Evolutionary conservation across 2,329 filamentous ascomycete species (phyloP).

Genomic region (Cephalotrichum gorgonifer): DNA sequence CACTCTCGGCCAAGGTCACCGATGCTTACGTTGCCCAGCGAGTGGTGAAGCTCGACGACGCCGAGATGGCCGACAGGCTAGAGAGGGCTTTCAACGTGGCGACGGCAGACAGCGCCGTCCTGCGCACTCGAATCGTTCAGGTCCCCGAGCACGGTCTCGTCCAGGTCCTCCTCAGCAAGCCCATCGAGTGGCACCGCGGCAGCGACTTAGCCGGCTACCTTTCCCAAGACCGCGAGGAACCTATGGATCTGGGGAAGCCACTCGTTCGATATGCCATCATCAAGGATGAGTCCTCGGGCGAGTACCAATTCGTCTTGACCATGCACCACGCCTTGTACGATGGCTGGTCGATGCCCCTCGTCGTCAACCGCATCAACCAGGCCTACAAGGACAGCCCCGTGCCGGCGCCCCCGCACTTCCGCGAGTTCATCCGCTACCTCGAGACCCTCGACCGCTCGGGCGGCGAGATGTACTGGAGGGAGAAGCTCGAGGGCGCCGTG

Average conservation of each 20-base stretch:
- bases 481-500: slow-evolving; percentile 32
- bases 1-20: slow-evolving; percentile 36
- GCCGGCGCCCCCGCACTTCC: slow-evolving; percentile 20
- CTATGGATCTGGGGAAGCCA: slow-evolving; percentile 33
- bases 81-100: slow-evolving; percentile 30
- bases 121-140: slow-evolving; percentile 39
- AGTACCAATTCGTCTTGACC: slow-evolving; percentile 36
- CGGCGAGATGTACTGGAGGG: slow-evolving; percentile 35
- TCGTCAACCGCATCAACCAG: slow-evolving; percentile 36
- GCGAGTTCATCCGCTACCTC: slow-evolving; percentile 39
- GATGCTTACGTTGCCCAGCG: slow-evolving; percentile 43
- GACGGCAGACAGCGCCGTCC: slow-evolving; percentile 25
- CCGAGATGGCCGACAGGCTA: slow-evolving; percentile 24
- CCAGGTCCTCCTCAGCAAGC: slow-evolving; percentile 33
- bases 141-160: slow-evolving; percentile 29
- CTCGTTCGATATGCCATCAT: slow-evolving; percentile 36
- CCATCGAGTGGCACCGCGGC: slow-evolving; percentile 22
- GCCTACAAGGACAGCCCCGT: slow-evolving; percentile 26
- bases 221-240: slow-evolving; percentile 24
- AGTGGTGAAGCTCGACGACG: slow-evolving; percentile 28
- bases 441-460: slow-evolving; percentile 22
- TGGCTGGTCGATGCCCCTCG: slow-evolving; percentile 42
- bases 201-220: slow-evolving; percentile 28
- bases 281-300: slow-evolving; percentile 17
- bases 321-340: slow-evolving; percentile 49